Evolutionary conservation across 805 yeast genomes (phyloP).

Genomic region (Hermanozyma aechmeae): DNA sequence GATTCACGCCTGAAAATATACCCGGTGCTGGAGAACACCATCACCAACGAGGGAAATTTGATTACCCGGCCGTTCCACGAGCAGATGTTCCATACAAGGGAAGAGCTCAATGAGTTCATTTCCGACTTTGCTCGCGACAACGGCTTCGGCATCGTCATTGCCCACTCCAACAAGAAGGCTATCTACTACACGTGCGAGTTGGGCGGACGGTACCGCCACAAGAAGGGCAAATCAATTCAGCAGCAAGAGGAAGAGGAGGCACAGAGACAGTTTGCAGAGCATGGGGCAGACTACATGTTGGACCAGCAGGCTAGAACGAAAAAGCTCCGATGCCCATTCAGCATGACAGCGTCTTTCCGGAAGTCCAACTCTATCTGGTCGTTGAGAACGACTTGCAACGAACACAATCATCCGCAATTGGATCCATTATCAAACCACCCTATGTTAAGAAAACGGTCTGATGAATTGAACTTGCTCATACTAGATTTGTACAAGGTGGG

Average conservation of each 20-base stretch:
- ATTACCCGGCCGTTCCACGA: constrained; percentile 47
- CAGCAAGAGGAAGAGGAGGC: constrained; percentile 13
- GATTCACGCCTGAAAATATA: constrained; percentile 33
- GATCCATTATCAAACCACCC: constrained; percentile 49
- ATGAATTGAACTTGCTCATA: constrained; percentile 42
- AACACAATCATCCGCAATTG: constrained; percentile 50
- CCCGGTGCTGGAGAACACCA: constrained; percentile 36
- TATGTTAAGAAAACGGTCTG: constrained; percentile 45
- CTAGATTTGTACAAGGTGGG: constrained; percentile 45
- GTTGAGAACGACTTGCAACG: constrained; percentile 43
- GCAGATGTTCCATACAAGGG: constrained; percentile 40
- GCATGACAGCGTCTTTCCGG: constrained; percentile 49
- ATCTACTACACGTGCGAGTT: constrained; percentile 51
- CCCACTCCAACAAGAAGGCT: constrained; percentile 50
- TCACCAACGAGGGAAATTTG: constrained; percentile 39
- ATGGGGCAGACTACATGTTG: constrained; percentile 24
- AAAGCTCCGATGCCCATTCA: constrained; percentile 47
- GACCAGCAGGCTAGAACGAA: constrained; percentile 38
- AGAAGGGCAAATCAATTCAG: constrained; percentile 22
- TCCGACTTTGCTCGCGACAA: constrained; percentile 48
- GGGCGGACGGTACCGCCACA: constrained; percentile 48
- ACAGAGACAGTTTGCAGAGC: constrained; percentile 14
- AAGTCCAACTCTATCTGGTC: constrained; percentile 44
- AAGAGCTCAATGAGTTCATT: constrained; percentile 43
- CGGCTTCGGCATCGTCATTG: constrained; percentile 51